Evolutionary conservation across 192 early-diverging fungal species (phyloP), one percentile per base, ranked within the genome.

Genomic region (Coemansia sp.): DNA sequence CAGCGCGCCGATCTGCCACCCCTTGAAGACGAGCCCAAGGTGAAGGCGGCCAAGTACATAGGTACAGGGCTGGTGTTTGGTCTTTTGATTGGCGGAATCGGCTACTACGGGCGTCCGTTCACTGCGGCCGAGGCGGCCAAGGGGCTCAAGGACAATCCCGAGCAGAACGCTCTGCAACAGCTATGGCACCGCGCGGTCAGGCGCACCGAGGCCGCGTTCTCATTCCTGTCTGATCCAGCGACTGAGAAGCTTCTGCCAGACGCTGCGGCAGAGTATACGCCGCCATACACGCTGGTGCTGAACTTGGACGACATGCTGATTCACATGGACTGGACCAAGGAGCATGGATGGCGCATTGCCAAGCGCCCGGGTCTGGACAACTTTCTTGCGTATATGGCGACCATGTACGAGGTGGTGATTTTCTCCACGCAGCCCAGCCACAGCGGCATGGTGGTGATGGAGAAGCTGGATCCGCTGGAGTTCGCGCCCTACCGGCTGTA

Each of bases 291-390:
- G 18, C 80, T 99, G 36, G 93, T 94, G 48, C 85, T 99, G 53
- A 96, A 95, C 60, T 67, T 99, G 60, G 92, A 92, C 52, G 93
- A 99, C 58, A 90, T 93, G 34, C 74, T 99, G 66, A 82, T 93
- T 27, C 89, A 95, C 60, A 83, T 93, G 55, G 90, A 85, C 51
- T 99, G 95, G 95, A 83, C 92, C 56, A 93, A 91, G 81, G 86
- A 95, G 58, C 79, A 90, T 52, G 97, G 97, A 19, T 99, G 97
- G 97, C 84, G 95, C 48, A 86, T 88, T 42, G 97, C 95, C 30
- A 94, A 92, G 63, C 85, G 97, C 39, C 95, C 97, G 13, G 95
- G 93, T 36, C 84, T 94, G 32, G 95, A 99, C 49, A 90, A 96
- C 63, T 95, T 99, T 65, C 61, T 99, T 21, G 83, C 88, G 48